Evolutionary conservation across 2,329 filamentous ascomycete species (phyloP).

Genomic region (Fusarium sp.): DNA sequence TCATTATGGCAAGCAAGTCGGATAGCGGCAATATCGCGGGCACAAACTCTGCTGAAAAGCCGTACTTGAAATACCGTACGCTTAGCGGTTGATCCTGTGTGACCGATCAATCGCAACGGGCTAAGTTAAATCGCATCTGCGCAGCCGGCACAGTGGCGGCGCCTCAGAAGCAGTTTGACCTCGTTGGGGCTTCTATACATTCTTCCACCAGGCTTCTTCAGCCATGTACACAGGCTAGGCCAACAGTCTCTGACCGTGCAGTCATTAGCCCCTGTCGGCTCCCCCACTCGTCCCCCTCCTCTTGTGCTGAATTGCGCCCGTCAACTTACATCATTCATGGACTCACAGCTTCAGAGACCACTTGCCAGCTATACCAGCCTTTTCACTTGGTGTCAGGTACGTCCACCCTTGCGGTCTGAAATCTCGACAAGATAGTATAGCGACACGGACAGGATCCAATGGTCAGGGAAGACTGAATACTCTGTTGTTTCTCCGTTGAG

Average conservation of each 20-base stretch:
- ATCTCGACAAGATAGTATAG: constrained; percentile 25
- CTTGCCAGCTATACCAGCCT: constrained; percentile 24
- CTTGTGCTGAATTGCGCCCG: constrained; percentile 37
- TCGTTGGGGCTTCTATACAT: constrained; percentile 47
- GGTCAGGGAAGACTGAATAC: constrained; percentile 11
- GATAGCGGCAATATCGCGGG: constrained; percentile 37
- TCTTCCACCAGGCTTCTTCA: constrained; percentile 47
- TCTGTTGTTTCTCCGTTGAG: constrained; percentile 17
- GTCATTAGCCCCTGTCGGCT: constrained; percentile 32
- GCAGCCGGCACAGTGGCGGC: constrained; percentile 33
- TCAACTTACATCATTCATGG: constrained; percentile 49
- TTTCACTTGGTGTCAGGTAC: constrained; percentile 22
- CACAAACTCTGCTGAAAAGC: not conserved
- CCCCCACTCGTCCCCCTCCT: constrained; percentile 41
- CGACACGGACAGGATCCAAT: constrained; percentile 28
- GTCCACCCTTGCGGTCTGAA: constrained; percentile 27
- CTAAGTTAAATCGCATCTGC: constrained; percentile 22
- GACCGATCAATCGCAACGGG: constrained; percentile 20
- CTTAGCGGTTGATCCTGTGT: constrained; percentile 22
- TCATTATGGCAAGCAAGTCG: constrained; percentile 34
- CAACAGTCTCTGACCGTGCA: constrained; percentile 21
- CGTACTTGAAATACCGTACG: constrained; percentile 3
- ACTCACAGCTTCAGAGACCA: constrained; percentile 37
- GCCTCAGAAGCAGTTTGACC: constrained; percentile 27
- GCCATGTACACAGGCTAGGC: constrained; percentile 30